Evolutionary conservation across 2,329 filamentous ascomycete genomes (phyloP), one percentile per base, ranked within the genome.

Genomic region (Atkinsonella hypoxylon): DNA sequence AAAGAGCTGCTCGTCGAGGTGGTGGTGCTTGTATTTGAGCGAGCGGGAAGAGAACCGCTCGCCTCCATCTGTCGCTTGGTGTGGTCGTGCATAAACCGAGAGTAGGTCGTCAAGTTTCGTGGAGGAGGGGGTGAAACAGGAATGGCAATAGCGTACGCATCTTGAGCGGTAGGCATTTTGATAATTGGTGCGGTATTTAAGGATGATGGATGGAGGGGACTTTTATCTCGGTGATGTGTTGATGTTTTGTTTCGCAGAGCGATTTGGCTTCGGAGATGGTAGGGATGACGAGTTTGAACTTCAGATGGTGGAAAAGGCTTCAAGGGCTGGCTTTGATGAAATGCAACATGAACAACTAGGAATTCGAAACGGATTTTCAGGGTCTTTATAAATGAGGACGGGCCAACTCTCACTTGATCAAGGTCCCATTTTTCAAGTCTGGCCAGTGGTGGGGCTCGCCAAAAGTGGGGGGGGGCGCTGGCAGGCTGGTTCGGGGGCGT

Each of bases 31-130:
- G 54, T 57, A 39, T 49, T 49, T 4, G 58, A 57, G 34, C 54
- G 54, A 18, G 47, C 45, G 11, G 58, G 44, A 26, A 58, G 50
- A 2, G 57, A 51, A 1, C 74, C 70, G 11, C 72, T 70, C 4
- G 71, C 69, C 54, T 83, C 78, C 77, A 85, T 82, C 62, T 82
- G 81, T 51, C 74, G 70, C 70, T 80, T 81, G 54, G 81, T 84
- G 67, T 84, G 79, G 50, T 76, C 72, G 60, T 80, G 78, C 76
- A 85, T 84, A 51, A 72, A 77, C 53, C 73, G 74, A 13, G 79
- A 68, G 58, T 85, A 85, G 47, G 64, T 76, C 6, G 74, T 74
- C 55, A 77, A 72, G 56, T 74, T 74, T 44, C 71, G 70, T 11
- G 67, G 69, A 48, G 69, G 66, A 57, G 67, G 62, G 22, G 66